These are phyloP conservation scores for Rhodotorula graminis DNA, from an alignment of 768 basidiomycete species.

Conservation along the genomic window DNA sequence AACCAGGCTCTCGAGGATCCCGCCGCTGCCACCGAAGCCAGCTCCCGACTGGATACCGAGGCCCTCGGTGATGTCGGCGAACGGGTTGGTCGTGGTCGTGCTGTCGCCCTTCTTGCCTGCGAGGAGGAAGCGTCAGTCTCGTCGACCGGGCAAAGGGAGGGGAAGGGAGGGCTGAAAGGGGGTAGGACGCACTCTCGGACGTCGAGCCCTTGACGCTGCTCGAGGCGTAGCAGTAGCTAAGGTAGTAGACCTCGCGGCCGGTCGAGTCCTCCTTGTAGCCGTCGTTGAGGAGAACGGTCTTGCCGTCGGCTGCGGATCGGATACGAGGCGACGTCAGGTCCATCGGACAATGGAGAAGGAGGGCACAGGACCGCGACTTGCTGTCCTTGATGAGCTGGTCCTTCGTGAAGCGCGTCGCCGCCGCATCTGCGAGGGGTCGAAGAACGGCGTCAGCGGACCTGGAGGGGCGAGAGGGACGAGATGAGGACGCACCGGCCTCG, in stretches of 20 bases:
- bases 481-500: background rate
- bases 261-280: background rate
- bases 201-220: background rate
- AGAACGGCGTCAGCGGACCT: no score
- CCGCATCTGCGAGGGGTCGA: background rate
- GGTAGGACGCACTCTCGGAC: background rate
- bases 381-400: background rate
- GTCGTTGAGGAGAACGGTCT: background rate
- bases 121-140: background rate
- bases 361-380: background rate
- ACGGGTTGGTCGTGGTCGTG: background rate
- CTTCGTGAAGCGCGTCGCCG: background rate
- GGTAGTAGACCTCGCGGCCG: background rate
- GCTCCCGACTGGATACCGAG: background rate
- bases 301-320: background rate
- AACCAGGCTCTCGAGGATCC: background rate
- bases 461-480: no score
- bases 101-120: background rate
- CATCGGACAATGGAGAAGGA: accelerated
- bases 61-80: background rate
- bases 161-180: no score
- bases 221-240: background rate
- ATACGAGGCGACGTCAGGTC: background rate
- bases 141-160: no score
- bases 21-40: background rate